Percentiles rank a stretch among this genome's conserved stretches.
Evolutionary conservation across 352 stramenopile genomes (phyloP).

Genomic region (Globisporangium mamillatum): DNA sequence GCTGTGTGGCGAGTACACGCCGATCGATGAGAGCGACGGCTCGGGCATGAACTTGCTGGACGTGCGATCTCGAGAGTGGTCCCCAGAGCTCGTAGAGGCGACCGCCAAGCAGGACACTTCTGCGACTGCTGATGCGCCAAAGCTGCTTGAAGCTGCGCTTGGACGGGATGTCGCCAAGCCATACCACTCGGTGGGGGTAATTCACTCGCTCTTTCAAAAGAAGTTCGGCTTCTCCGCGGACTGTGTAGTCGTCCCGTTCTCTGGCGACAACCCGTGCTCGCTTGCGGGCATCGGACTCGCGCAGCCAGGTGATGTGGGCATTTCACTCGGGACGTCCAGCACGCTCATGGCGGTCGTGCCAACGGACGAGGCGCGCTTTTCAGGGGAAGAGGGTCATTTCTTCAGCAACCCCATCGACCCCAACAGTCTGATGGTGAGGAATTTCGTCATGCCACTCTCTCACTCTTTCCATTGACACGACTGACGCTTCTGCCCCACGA

Average conservation of each 20-base stretch:
- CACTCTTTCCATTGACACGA: not conserved
- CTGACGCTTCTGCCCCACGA: not conserved
- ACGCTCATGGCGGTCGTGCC: constrained; percentile 62
- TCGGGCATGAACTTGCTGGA: constrained; percentile 87
- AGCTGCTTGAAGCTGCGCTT: constrained; percentile 24
- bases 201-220: constrained; percentile 62
- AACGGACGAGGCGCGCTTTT: constrained; percentile 36
- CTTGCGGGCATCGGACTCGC: constrained; percentile 66
- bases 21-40: constrained; percentile 77
- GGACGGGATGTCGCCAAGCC: constrained; percentile 44
- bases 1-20: constrained; percentile 54
- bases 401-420: constrained; percentile 80
- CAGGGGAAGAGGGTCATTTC: constrained; percentile 72
- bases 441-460: not conserved
- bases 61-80: constrained; percentile 56
- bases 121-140: not conserved
- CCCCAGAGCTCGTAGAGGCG: constrained; percentile 37
- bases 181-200: constrained; percentile 37
- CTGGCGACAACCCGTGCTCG: constrained; percentile 80
- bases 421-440: constrained; percentile 49
- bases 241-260: constrained; percentile 72
- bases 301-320: constrained; percentile 44
- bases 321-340: constrained; percentile 67
- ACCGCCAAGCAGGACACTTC: constrained; percentile 27
- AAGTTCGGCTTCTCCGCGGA: constrained; percentile 57